Base-by-base conservation (phyloP, 305 asterid genomes). In the Fraxinus greggii region DNA sequence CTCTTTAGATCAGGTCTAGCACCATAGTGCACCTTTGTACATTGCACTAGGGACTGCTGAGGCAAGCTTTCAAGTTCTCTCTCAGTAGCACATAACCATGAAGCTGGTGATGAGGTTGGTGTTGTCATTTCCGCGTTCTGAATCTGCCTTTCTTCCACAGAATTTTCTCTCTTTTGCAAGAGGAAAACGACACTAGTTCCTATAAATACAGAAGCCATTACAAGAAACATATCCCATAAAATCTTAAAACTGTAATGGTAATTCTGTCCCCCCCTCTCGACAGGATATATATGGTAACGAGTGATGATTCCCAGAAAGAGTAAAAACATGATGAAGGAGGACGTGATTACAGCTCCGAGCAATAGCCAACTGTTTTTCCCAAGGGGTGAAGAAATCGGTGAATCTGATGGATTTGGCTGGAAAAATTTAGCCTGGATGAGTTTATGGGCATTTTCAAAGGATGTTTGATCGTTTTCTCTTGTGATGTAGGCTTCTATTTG, bases 41-140 rank as follows among this genome's bases (percentile, higher is more conserved):
- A 87, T 40, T 90, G 89, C 29, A 84, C 91, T 5, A 89, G 88
- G 78, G 93, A 83, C 36, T 88, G 91, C 24, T 80, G 83, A 51
- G 93, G 94, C 78, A 89, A 84, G 89, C 95, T 91, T 86, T 93
- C 97, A 1, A 91, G 75, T 79, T 91, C 97, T 15, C 82, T 84
- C 26, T 88, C 93, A 0, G 65, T 23, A 77, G 48, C 78, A 17
- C 76, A 59, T 40, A 85, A 40, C 89, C 89, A 89, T 1, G 91
- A 87, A 9, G 90, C 84, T 6, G 92, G 90, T 4, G 91, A 88
- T 63, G 80, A 54, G 9, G 79, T 80, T 2, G 90, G 91, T 0
- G 86, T 85, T 4, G 78, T 85, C 26, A 78, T 28, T 72, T 89
- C 93, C 3, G 83, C 26, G 28, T 75, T 84, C 84, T 82, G 72